Evolutionary conservation across 306 rosid species (phyloP).

Genomic region (Pyrus pyrifolia): DNA sequence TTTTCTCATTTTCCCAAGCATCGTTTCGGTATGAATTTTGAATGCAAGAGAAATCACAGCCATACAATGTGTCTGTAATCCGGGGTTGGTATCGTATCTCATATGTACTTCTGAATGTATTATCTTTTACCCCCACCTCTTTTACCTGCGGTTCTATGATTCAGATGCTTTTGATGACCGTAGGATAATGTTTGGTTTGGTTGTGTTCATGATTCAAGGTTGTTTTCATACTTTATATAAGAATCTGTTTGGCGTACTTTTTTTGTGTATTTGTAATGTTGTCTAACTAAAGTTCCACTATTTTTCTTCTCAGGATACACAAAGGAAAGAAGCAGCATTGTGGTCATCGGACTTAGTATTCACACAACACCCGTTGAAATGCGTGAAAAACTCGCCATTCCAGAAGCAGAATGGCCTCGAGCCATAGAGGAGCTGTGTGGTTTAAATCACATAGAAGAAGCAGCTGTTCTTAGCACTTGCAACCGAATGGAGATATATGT

Average conservation of each 20-base stretch:
- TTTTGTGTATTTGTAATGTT: neutral
- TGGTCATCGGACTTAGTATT: conserved; percentile 94
- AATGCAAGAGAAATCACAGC: neutral
- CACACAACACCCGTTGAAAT: conserved; percentile 94
- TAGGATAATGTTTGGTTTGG: neutral
- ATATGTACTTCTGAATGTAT: neutral
- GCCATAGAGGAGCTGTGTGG: conserved; percentile 88
- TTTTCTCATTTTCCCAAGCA: neutral
- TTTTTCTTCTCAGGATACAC: conserved; percentile 63
- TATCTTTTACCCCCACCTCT: neutral
- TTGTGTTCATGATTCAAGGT: neutral
- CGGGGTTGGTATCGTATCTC: neutral
- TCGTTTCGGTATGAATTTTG: neutral
- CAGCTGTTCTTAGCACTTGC: conserved; percentile 97
- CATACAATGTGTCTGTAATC: neutral
- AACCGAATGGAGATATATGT: conserved; percentile 99
- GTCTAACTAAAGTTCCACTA: neutral
- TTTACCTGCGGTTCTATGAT: neutral
- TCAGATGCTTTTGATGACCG: neutral
- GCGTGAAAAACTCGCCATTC: conserved; percentile 97
- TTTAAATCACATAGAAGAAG: conserved; percentile 96
- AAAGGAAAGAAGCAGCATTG: conserved; percentile 90
- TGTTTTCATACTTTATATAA: neutral
- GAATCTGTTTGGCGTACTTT: neutral
- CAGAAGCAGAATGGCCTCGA: conserved; percentile 99